phyloP scores from a whole-genome alignment of 2,329 filamentous ascomycete genomes.

The Fusarium sp. region DNA sequence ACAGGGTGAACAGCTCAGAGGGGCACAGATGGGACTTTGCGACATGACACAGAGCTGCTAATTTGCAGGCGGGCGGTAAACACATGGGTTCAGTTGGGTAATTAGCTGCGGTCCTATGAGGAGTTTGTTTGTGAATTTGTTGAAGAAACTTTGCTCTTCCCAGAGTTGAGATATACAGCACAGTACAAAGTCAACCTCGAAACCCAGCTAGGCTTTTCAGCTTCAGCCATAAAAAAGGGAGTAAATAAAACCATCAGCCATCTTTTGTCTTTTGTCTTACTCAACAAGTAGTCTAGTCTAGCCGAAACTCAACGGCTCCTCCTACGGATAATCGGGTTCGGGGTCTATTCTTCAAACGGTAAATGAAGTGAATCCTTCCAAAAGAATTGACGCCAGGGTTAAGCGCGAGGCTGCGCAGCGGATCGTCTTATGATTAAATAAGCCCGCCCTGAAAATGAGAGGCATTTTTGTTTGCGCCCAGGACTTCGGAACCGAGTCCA shows the following conservation, averaged over 20 bases:
- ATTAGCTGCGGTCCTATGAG: background rate
- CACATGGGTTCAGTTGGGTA: background rate
- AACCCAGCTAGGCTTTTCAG: slow-evolving; percentile 18
- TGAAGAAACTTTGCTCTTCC: background rate
- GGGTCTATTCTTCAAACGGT: background rate
- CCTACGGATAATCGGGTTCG: slow-evolving; percentile 2
- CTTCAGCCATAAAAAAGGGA: slow-evolving; percentile 6
- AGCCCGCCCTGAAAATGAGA: slow-evolving; percentile 12
- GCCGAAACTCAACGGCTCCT: slow-evolving; percentile 17
- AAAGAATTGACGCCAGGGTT: slow-evolving; percentile 32
- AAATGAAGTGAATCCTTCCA: slow-evolving; percentile 14
- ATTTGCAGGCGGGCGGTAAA: background rate
- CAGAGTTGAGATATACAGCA: background rate
- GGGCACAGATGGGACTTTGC: slow-evolving; percentile 28
- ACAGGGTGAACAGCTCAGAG: slow-evolving; percentile 20
- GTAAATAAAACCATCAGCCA: background rate
- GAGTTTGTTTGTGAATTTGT: background rate
- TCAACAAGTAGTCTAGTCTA: background rate
- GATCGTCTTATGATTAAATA: background rate
- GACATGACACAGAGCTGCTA: slow-evolving; percentile 4
- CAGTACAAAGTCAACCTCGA: slow-evolving; percentile 1
- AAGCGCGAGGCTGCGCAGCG: slow-evolving; percentile 39
- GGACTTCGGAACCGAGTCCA: slow-evolving; percentile 4
- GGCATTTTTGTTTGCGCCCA: slow-evolving; percentile 19
- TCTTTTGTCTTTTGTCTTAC: background rate